phyloP scores from a whole-genome alignment of 2,329 filamentous ascomycete genomes.

The Pseudocercospora crystallina region DNA sequence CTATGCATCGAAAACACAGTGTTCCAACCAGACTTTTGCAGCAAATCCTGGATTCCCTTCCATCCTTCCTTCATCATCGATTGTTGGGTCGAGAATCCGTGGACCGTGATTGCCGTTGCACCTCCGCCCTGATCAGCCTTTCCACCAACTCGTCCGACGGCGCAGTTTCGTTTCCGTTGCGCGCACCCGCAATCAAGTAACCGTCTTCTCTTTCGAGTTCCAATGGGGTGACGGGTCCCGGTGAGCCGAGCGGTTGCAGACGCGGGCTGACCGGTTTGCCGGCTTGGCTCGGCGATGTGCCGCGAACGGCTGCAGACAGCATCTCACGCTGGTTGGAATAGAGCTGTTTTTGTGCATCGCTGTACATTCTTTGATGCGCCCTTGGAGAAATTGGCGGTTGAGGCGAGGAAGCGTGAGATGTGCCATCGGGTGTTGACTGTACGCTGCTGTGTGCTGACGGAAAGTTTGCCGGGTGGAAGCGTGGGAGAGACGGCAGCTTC shows the following conservation, averaged over 20 bases:
- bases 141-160: conserved; percentile 45
- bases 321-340: conserved; percentile 50
- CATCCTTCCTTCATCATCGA: conserved; percentile 5
- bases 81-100: background rate
- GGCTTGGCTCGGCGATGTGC: conserved; percentile 16
- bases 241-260: conserved; percentile 51
- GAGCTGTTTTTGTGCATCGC: conserved; percentile 51
- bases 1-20: too few relatives aligned
- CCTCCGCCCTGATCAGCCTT: conserved; percentile 48
- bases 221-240: conserved; percentile 54
- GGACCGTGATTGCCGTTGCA: conserved; percentile 28
- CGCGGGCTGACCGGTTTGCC: conserved; percentile 49
- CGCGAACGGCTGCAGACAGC: conserved; percentile 28
- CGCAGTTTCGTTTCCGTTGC: conserved; percentile 22
- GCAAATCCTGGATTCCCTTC: too few relatives aligned
- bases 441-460: conserved; percentile 38
- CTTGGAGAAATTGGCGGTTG: conserved; percentile 47
- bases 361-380: conserved; percentile 44
- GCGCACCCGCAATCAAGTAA: conserved; percentile 49
- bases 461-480: conserved; percentile 56
- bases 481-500: conserved; percentile 50
- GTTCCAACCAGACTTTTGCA: too few relatives aligned
- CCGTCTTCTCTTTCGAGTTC: conserved; percentile 46
- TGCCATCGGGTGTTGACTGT: conserved; percentile 39
- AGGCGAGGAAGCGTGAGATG: conserved; percentile 38